Evolutionary conservation across 2,329 filamentous ascomycete species (phyloP), one percentile per base, ranked within the genome.

Genomic region (Trichoderma koningii): DNA sequence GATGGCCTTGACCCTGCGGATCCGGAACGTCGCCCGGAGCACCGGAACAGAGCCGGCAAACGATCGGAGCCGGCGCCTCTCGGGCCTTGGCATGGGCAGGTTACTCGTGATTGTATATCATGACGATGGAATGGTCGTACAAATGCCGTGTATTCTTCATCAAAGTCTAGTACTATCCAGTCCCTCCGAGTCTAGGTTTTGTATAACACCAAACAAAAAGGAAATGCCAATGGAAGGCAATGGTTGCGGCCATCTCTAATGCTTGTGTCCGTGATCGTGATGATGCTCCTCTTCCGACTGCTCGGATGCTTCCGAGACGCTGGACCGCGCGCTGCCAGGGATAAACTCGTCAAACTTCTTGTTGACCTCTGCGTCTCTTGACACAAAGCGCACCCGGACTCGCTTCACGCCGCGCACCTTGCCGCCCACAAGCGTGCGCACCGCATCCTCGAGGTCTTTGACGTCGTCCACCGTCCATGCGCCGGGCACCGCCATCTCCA

Each of bases 381-480:
- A 85, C 34, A 95, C 86, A 74, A 98, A 98, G 48, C 93, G 88
- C 59, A 98, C 85, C 67, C 90, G 89, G 41, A 99, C 85, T 68
- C 90, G 87, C 75, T 92, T 89, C 45, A 95, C 92, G 1, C 95
- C 94, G 66, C 91, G 87, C 15, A 97, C 91, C 70, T 89, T 91
- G 67, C 83, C 80, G 30, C 91, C 92, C 28, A 97, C 84, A 64
- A 83, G 83, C 51, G 87, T 83, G 66, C 95, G 86, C 42, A 98
- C 83, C 3, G 82, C 79, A 42, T 89, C 85, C 76, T 99, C 95
- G 15, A 96, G 81, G 17, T 83, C 79, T 44, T 86, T 82, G 7
- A 89, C 85, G 63, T 90, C 85, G 61, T 88, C 85, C 6, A 99
- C 81, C 0, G 90, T 90, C 90, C 91, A 96, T 41, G 81, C 80